A percentile compares a stretch with the other conserved stretches of the same genome.
Evolutionary conservation across 305 asterid species (phyloP).

Genomic region (Fraxinus velutina): DNA sequence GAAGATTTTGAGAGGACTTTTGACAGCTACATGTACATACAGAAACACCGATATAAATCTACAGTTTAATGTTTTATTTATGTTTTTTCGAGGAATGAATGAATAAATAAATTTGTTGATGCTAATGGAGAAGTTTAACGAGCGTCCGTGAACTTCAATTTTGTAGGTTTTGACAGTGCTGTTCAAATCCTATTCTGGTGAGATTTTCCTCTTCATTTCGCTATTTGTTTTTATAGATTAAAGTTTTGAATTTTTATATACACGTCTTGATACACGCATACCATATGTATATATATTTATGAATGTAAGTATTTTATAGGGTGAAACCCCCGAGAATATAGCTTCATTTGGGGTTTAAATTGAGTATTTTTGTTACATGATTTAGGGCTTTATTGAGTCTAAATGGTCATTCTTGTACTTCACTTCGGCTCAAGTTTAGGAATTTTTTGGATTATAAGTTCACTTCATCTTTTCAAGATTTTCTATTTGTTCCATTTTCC

Average conservation of each 20-base stretch:
- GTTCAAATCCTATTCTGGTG: conserved; percentile 27
- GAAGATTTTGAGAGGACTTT: conserved; percentile 17
- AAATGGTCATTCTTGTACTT: background rate
- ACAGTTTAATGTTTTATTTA: background rate
- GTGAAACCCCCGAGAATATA: conserved; percentile 16
- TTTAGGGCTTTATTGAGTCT: conserved; percentile 42
- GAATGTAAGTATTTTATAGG: conserved; percentile 2
- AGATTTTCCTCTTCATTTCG: conserved; percentile 18
- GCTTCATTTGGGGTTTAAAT: conserved; percentile 29
- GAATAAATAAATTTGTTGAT: conserved; percentile 14
- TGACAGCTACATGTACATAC: conserved; percentile 20
- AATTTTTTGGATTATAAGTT: background rate
- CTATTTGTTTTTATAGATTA: background rate
- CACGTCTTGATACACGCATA: background rate
- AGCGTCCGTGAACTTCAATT: conserved; percentile 19
- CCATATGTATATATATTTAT: conserved; percentile 10
- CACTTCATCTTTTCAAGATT: background rate
- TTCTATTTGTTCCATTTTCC: conserved; percentile 11
- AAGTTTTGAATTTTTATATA: conserved; percentile 1
- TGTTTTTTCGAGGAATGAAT: conserved; percentile 9
- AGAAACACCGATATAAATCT: conserved; percentile 10
- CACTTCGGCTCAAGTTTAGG: background rate
- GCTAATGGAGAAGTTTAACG: conserved; percentile 6
- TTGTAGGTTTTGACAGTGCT: conserved; percentile 24
- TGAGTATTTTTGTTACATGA: conserved; percentile 25